Evolutionary conservation across 2,329 filamentous ascomycete genomes (phyloP), one percentile per base, ranked within the genome.

Genomic region (Hypomyces perniciosus): DNA sequence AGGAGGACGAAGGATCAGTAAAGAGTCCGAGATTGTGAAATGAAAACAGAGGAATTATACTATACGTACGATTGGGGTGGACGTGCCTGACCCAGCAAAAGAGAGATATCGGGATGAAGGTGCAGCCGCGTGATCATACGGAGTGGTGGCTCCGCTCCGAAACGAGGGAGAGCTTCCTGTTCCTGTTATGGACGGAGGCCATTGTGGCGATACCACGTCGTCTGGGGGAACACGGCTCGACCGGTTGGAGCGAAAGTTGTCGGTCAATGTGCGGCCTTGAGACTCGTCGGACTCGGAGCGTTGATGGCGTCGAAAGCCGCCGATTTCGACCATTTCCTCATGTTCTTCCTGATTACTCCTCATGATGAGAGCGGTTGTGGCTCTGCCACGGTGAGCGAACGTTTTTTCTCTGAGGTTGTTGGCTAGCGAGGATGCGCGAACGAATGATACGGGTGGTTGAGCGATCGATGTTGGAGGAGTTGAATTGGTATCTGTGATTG

Each of bases 81-180:
- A 61, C 20, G 61, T 61, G 52, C 62, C 56, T 54, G 62, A 64
- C 51, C 64, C 62, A 49, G 60, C 57, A 4, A 61, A 64, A n/a
- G 60, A 58, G 28, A 47, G 34, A 31, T 54, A 44, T 31, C 41
- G 43, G 38, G 61, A 54, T 37, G 54, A 51, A 44, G 58, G 54
- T 37, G 54, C 49, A 44, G 58, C 53, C 40, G 55, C 31, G 28
- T 44, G 44, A 33, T 59, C 57, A 28, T 56, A 50, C 6, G 57
- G 62, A 12, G 62, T 64, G 8, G 55, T 61, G 33, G 53, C 49
- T 10, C 62, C 62, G 52, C 62, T 62, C 28, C 52, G 48, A 10
- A 64, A 46, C 13, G 62, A 55, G 10, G 62, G 62, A 6, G 62
- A 61, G 4, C 57, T 62, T 6, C 61, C 62, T n/a, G 55, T 62